Base-by-base conservation (phyloP, 306 rosid species). In the Cicer yamashitae region DNA sequence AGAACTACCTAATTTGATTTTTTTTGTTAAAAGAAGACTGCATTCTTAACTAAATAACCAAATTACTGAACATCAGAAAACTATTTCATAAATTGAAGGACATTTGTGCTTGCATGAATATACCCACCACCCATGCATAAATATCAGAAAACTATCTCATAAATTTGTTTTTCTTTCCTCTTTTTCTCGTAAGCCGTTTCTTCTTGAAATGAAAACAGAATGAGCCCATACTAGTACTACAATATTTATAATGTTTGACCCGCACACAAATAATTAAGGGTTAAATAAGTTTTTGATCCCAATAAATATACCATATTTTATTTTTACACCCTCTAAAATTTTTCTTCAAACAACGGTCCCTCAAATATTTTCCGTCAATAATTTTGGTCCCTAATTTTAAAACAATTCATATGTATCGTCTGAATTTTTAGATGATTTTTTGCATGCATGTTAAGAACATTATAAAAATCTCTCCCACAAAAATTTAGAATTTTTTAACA, bases 161-260 rank as follows among this genome's bases (percentile, higher is more conserved):
- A 34, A 43, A 63, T 63, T 46, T 34, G 22, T 22, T 13, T 63
- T 68, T 40, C 6, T 77, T 75, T 59, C 43, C 15, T 37, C 8
- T 52, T 44, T 37, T 46, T 62, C 6, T 48, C 58, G 57, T 54
- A 5, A 60, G 53, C 54, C 69, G 40, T 69, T 66, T 76, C 39
- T 61, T 71, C 38, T 39, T 71, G 75, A 48, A 69, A 70, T 50
- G 41, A 71, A 40, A 79, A 44, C 70, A 81, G 30, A 74, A 66
- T 6, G 52, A 68, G 50, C 62, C 34, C 62, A 8, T 6, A 75
- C 67, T 74, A 63, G 7, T 4, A 75, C 67, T 74, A 63, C 44
- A 54, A 61, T 62, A 56, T 60, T 6, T 47, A 15, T 73, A 30
- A 46, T 20, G 60, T 44, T 72, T 72, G 68, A 66, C 7, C 52